Evolutionary conservation across 139 green algal genomes (phyloP), one percentile per base, ranked within the genome.

Genomic region (Monoraphidium neglectum): DNA sequence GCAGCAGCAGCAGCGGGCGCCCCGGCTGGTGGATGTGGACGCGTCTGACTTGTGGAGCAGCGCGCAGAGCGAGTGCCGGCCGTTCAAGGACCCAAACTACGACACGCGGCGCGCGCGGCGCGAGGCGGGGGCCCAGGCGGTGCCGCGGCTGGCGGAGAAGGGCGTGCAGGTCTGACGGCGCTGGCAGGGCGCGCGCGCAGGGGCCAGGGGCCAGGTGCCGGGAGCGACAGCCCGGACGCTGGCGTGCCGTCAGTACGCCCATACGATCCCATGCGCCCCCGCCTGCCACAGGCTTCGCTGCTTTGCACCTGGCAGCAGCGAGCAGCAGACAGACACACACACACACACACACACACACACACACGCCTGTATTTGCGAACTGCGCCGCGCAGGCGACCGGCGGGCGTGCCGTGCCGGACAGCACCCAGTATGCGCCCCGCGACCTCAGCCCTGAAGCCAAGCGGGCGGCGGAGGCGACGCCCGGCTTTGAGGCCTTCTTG

Each of bases 51-150:
- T 57, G 49, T 57, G 49, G 15, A 18, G 49, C 18, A 18, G n/a
- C n/a, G n/a, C n/a, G n/a, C n/a, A n/a, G n/a, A 86, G 83, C 76
- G 70, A 86, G 77, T 67, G 37, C 4, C 13, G 87, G 46, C 91
- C 87, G 0, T 92, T 89, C 70, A 93, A 93, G 74, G 90, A 96
- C 74, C 78, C 87, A 30, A 93, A 90, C 72, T 96, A 90, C 74
- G 86, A 91, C 35, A 83, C 94, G 37, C 72, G 81, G 15, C 70
- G 77, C 30, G 47, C 83, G 53, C 80, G 91, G 77, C 74, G 83
- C 75, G 80, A 90, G 6, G 33, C 35, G 6, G 77, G 63, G 4
- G 62, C 77, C 43, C 87, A 92, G 74, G 84, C 83, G 18, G 73
- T 87, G 26, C 78, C 80, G 1, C 1, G 15, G 37, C 47, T 77